Evolutionary conservation across 352 stramenopile genomes (phyloP).

Genomic region (Globisporangium nunn): DNA sequence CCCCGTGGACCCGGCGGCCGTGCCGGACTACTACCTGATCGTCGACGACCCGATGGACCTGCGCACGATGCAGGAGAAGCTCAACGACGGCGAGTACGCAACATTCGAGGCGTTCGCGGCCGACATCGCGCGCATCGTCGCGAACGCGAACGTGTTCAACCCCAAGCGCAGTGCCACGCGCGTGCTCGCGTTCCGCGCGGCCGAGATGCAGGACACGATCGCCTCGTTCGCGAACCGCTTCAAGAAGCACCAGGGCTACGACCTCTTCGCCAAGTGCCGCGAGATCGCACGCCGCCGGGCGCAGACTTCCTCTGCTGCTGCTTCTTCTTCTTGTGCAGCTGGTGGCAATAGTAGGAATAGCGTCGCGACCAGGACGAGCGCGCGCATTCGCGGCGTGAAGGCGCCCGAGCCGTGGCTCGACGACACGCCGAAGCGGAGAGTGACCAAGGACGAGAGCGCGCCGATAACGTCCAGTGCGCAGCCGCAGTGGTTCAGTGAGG

Average conservation of each 20-base stretch:
- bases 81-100: slow-evolving; percentile 87
- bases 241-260: slow-evolving; percentile 79
- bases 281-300: slow-evolving; percentile 49
- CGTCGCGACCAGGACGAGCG: slow-evolving; percentile 1
- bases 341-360: background rate
- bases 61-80: slow-evolving; percentile 82
- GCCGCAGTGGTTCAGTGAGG: slow-evolving; percentile 33
- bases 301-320: slow-evolving; percentile 11
- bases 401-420: slow-evolving; percentile 27
- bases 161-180: slow-evolving; percentile 66
- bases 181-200: slow-evolving; percentile 73
- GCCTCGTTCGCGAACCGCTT: slow-evolving; percentile 85
- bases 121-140: slow-evolving; percentile 85
- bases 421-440: slow-evolving; percentile 6
- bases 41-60: slow-evolving; percentile 86
- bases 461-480: background rate
- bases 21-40: slow-evolving; percentile 88
- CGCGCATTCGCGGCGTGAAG: slow-evolving; percentile 34
- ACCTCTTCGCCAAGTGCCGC: slow-evolving; percentile 84
- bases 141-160: slow-evolving; percentile 88
- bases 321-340: background rate
- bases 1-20: slow-evolving; percentile 64
- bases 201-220: slow-evolving; percentile 88
- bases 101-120: slow-evolving; percentile 85
- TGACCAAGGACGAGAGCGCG: background rate